These are phyloP conservation scores for Detonula confervacea DNA, from an alignment of 352 stramenopile species.

Conservation along the genomic window DNA sequence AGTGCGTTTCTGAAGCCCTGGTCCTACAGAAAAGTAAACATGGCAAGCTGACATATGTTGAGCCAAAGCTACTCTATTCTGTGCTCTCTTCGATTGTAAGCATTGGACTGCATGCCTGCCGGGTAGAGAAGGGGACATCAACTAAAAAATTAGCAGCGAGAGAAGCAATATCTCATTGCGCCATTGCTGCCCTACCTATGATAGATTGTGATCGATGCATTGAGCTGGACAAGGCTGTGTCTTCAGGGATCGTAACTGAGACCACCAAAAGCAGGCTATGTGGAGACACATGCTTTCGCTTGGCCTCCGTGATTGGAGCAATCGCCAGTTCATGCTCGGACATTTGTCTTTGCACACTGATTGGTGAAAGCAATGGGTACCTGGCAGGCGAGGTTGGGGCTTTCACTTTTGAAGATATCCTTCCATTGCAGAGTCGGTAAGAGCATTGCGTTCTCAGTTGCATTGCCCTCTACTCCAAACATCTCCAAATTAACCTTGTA, in stretches of 20 bases:
- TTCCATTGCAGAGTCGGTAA: constrained; percentile 47
- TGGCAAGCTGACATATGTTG: constrained; percentile 32
- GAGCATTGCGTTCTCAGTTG: not conserved
- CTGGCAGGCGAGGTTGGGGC: constrained; percentile 15
- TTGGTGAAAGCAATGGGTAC: constrained; percentile 10
- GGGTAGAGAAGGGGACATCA: constrained; percentile 4
- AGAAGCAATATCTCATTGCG: constrained; percentile 59
- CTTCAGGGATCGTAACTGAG: constrained; percentile 9
- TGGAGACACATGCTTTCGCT: constrained; percentile 29
- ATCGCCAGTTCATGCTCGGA: constrained; percentile 13
- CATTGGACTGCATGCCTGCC: constrained; percentile 50
- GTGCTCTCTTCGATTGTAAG: constrained; percentile 37
- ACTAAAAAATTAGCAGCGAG: constrained; percentile 8
- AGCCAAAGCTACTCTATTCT: constrained; percentile 20
- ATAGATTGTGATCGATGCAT: constrained; percentile 11
- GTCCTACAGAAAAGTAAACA: constrained; percentile 36
- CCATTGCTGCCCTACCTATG: constrained; percentile 42
- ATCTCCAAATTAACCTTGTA: not conserved
- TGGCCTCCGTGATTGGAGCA: constrained; percentile 42
- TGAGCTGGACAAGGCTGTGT: constrained; percentile 26
- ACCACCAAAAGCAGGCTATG: constrained; percentile 24
- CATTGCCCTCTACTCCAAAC: too few species aligned
- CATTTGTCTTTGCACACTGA: constrained; percentile 42
- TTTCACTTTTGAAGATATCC: constrained; percentile 35
- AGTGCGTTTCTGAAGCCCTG: constrained; percentile 39